Conservation (phyloP, 139 green algal species). For the Micractinium sp. region DNA sequence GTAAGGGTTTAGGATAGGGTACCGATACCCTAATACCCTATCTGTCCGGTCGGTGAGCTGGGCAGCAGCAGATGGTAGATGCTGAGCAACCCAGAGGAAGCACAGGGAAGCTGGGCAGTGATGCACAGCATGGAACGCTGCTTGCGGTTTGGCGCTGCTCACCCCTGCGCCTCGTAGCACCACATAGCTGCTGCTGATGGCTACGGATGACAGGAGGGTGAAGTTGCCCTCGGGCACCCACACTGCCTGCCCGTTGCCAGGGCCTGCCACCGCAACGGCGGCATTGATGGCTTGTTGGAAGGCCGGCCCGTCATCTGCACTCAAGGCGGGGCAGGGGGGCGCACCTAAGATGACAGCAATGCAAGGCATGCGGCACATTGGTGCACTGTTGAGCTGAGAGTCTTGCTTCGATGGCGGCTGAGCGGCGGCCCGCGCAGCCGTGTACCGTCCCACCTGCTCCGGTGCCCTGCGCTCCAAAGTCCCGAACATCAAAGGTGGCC, state of each 20-base stretch:
- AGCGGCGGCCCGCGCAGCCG: neutral
- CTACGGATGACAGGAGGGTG: neutral
- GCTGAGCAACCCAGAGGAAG: neutral
- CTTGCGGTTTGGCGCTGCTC: neutral
- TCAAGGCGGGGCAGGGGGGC: neutral
- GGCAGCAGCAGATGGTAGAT: too few species aligned
- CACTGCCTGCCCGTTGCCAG: neutral
- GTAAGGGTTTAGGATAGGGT: too few species aligned
- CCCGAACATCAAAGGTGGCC: neutral
- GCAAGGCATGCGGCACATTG: neutral
- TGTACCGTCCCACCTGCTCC: neutral
- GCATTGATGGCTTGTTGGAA: slow-evolving; percentile 2
- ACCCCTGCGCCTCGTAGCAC: neutral
- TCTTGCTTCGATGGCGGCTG: neutral
- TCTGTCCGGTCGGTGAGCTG: too few species aligned
- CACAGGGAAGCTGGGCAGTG: too few species aligned
- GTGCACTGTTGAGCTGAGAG: neutral
- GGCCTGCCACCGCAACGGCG: neutral
- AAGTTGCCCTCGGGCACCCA: neutral
- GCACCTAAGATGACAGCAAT: neutral
- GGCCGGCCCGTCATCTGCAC: neutral
- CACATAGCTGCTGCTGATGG: slow-evolving; percentile 2
- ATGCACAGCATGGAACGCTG: neutral
- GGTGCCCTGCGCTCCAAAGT: neutral
- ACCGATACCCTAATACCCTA: too few species aligned